These are phyloP conservation scores for Mitragyna speciosa DNA, from an alignment of 257 asterid genomes.

Conservation along the genomic window DNA sequence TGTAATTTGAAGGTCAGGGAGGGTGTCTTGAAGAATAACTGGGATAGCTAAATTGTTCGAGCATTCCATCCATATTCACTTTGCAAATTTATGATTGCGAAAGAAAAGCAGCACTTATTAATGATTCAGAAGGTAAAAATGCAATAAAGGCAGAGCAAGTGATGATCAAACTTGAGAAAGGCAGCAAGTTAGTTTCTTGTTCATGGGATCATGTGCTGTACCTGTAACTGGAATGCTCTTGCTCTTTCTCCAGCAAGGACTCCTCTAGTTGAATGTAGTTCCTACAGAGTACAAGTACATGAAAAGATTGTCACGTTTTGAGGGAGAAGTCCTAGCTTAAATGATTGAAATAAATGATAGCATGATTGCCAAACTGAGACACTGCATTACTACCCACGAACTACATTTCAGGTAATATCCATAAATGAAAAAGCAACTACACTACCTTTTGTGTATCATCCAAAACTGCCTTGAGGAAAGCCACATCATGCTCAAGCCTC, in stretches of 20 bases:
- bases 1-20: background rate
- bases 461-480: conserved; percentile 90
- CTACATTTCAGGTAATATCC: background rate
- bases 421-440: background rate
- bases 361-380: background rate
- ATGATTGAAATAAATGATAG: background rate
- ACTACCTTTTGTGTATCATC: conserved; percentile 94
- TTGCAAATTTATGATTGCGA: background rate
- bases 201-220: conserved; percentile 20
- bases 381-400: background rate
- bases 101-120: background rate
- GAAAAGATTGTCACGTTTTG: background rate
- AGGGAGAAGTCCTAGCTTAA: background rate
- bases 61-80: background rate
- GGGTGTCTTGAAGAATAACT: background rate
- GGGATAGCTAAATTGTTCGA: background rate
- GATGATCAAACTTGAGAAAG: background rate
- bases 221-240: conserved; percentile 96
- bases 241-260: conserved; percentile 90
- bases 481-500: conserved; percentile 94
- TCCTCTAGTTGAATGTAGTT: conserved; percentile 93
- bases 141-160: background rate
- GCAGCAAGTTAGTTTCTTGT: background rate
- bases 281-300: conserved; percentile 42
- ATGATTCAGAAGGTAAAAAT: background rate